phyloP scores from a whole-genome alignment of 1,284 basidiomycete genomes.

The Microbotryum saponariae region DNA sequence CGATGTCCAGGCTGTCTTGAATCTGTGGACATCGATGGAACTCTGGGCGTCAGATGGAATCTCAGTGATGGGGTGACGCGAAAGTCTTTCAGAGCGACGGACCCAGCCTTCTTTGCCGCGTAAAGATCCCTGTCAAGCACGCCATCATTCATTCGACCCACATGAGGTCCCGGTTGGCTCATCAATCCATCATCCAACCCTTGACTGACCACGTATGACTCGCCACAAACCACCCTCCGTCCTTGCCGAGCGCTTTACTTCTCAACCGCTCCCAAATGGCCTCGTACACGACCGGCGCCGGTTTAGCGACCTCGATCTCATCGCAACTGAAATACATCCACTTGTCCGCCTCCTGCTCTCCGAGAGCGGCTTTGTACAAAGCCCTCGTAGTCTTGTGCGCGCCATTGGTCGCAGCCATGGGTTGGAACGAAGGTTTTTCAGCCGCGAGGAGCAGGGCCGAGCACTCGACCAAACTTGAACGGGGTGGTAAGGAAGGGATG shows the following conservation, averaged over 20 bases:
- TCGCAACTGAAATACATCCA: slow-evolving; percentile 24
- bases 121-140: slow-evolving; percentile 13
- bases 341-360: neutral
- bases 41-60: neutral
- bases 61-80: neutral
- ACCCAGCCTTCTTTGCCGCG: slow-evolving; percentile 27
- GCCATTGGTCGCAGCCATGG: slow-evolving; percentile 25
- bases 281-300: slow-evolving; percentile 17
- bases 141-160: too few relatives aligned
- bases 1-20: slow-evolving; percentile 18
- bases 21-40: neutral
- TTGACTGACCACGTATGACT: slow-evolving; percentile 17
- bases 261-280: slow-evolving; percentile 12
- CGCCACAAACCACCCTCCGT: slow-evolving; percentile 22
- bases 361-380: slow-evolving; percentile 7
- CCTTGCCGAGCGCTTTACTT: neutral
- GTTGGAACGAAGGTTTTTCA: slow-evolving; percentile 1
- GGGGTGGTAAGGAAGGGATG: slow-evolving; percentile 1
- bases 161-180: neutral
- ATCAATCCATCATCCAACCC: neutral
- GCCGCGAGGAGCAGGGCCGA: slow-evolving; percentile 3
- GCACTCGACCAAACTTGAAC: slow-evolving; percentile 1
- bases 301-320: slow-evolving; percentile 19
- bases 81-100: neutral
- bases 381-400: slow-evolving; percentile 9